Base-by-base conservation (phyloP, 2,329 filamentous ascomycete species). In the Neopestalotiopsis rosae region DNA sequence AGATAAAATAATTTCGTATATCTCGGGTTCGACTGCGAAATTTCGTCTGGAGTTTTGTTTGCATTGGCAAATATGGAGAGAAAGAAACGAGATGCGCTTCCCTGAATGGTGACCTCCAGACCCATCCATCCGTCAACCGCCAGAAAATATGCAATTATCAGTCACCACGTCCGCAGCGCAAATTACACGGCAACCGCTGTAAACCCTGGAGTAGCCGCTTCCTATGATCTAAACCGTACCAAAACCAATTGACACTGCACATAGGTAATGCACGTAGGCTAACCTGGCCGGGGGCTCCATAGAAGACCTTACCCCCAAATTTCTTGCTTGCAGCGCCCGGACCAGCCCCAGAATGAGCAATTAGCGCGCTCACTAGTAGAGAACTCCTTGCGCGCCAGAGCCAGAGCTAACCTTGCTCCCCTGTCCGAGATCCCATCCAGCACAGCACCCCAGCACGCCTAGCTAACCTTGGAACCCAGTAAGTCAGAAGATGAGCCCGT, bases 401-500 rank as follows among this genome's bases (percentile, higher is more conserved):
- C 17, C 24, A 65, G 45, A 49, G 40, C 62, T 56, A 52, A 65
- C 14, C 32, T 32, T 38, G 34, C 9, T 40, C 56, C 20, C 64
- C n/a, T 58, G 30, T n/a, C 40, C 42, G 28, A 62, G 34, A 62
- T 42, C 32, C 57, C 59, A 62, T 62, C 59, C 30, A 61, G 32
- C 59, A 62, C 9, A 28, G 32, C 30, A 45, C 65, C 65, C 65
- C 56, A 67, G 65, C 56, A 67, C 59, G 14, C 24, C 38, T n/a
- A 20, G 34, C 24, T 45, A 61, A 57, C 64, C 64, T 57, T 66
- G 64, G 49, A 57, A 66, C 64, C 64, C 45, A 57, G 45, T 52
- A 52, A 52, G 64, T 61, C 59, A 52, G 56, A 67, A 57, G 61
- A 67, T 67, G 66, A 63, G 58, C 38, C 58, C 58, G 66, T 58